phyloP scores from a whole-genome alignment of 1,139 yeast genomes.

The Kluyveromyces marxianus region DNA sequence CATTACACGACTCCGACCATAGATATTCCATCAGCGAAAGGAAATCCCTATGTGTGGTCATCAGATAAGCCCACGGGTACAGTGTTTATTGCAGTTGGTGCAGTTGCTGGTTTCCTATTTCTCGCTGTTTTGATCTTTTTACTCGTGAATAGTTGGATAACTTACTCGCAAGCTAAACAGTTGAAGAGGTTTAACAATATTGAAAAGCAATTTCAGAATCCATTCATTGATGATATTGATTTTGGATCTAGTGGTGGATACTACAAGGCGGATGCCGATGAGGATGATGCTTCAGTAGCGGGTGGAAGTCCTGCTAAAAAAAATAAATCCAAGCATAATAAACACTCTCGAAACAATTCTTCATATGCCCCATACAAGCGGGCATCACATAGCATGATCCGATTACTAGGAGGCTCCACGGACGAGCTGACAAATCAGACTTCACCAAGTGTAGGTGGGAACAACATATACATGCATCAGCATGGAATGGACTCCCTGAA shows the following conservation, averaged over 20 bases:
- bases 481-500: neutral
- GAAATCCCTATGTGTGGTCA: slow-evolving; percentile 56
- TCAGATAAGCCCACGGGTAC: slow-evolving; percentile 58
- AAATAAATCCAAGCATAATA: neutral
- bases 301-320: too few relatives aligned
- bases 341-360: neutral
- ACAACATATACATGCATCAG: too few relatives aligned
- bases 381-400: slow-evolving; percentile 7
- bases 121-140: slow-evolving; percentile 23
- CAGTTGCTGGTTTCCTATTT: slow-evolving; percentile 45
- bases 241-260: neutral
- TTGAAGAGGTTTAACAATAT: slow-evolving; percentile 6
- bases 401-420: slow-evolving; percentile 7
- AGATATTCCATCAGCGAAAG: slow-evolving; percentile 51
- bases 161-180: slow-evolving; percentile 14
- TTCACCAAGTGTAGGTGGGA: too few relatives aligned
- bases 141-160: slow-evolving; percentile 16
- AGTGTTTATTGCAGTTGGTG: slow-evolving; percentile 73
- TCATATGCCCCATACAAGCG: neutral
- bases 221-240: slow-evolving; percentile 4
- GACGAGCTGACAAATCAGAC: neutral
- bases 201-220: slow-evolving; percentile 10
- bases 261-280: slow-evolving; percentile 2
- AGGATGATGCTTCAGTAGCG: neutral
- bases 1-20: slow-evolving; percentile 46